A percentile compares a stretch with the other conserved stretches of the same genome.
Conservation (phyloP, 495 filamentous ascomycete genomes). For the Xylaria palmicola region DNA sequence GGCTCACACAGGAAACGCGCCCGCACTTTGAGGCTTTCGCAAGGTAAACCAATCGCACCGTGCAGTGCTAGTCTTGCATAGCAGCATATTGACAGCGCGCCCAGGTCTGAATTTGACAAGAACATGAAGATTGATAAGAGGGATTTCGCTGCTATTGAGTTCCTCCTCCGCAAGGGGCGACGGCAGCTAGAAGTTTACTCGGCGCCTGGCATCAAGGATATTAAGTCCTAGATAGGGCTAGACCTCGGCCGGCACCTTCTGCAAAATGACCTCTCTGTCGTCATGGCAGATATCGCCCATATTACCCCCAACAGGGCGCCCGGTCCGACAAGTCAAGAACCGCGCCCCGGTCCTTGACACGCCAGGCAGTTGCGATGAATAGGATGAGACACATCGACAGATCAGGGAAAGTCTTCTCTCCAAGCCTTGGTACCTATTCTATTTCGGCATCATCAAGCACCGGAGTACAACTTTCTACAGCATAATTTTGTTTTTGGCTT, state of each 20-base stretch:
- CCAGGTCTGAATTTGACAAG: conserved; percentile 74
- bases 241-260: background rate
- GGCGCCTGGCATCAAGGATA: conserved; percentile 78
- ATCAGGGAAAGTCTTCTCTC: conserved; percentile 11
- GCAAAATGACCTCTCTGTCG: background rate
- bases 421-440: background rate
- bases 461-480: conserved; percentile 25
- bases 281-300: background rate
- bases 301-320: too few species aligned
- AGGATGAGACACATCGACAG: background rate
- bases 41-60: conserved; percentile 26
- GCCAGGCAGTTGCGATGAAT: background rate
- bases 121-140: conserved; percentile 72
- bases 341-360: background rate
- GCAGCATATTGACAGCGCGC: background rate
- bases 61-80: background rate
- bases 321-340: background rate
- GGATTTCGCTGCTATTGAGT: conserved; percentile 87
- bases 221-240: conserved; percentile 43
- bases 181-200: conserved; percentile 85
- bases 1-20: conserved; percentile 31
- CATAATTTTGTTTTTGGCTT: conserved; percentile 28
- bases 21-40: conserved; percentile 43
- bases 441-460: conserved; percentile 7
- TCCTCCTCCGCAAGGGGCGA: conserved; percentile 77